A percentile compares a stretch with the other conserved stretches of the same genome.
Evolutionary conservation across 495 filamentous ascomycete genomes (phyloP).

Genomic region (Penicillium coprophilum): DNA sequence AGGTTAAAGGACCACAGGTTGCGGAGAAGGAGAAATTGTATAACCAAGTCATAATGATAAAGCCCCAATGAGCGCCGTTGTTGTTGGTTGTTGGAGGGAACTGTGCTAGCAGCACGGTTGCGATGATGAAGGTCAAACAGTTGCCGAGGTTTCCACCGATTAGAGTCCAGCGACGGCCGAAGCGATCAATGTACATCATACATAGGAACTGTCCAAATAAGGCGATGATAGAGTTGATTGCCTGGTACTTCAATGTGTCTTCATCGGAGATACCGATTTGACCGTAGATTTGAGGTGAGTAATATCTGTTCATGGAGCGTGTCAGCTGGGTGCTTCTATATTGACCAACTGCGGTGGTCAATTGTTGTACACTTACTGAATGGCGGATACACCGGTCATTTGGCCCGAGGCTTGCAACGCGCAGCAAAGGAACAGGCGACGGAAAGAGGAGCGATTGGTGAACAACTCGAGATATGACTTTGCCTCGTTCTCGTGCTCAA

Average conservation of each 20-base stretch:
- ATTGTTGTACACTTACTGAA: conserved; percentile 46
- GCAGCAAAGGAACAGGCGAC: conserved; percentile 65
- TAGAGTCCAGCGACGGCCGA: conserved; percentile 63
- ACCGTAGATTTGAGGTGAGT: conserved; percentile 62
- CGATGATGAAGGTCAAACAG: conserved; percentile 54
- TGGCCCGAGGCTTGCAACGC: conserved; percentile 67
- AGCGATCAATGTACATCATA: conserved; percentile 64
- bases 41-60: conserved; percentile 70
- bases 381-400: conserved; percentile 72
- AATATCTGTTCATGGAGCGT: conserved; percentile 48
- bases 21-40: conserved; percentile 68
- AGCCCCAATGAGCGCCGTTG: conserved; percentile 64
- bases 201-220: conserved; percentile 64
- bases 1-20: conserved; percentile 59
- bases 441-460: conserved; percentile 61
- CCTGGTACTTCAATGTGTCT: conserved; percentile 69
- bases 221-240: conserved; percentile 67
- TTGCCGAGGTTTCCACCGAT: conserved; percentile 68
- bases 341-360: background rate
- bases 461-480: conserved; percentile 69
- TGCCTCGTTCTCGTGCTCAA: conserved; percentile 61
- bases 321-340: background rate
- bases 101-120: conserved; percentile 50
- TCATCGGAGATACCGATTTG: conserved; percentile 66
- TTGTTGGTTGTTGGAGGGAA: conserved; percentile 56